Evolutionary conservation across 306 rosid genomes (phyloP).

Genomic region (Benincasa hispida): DNA sequence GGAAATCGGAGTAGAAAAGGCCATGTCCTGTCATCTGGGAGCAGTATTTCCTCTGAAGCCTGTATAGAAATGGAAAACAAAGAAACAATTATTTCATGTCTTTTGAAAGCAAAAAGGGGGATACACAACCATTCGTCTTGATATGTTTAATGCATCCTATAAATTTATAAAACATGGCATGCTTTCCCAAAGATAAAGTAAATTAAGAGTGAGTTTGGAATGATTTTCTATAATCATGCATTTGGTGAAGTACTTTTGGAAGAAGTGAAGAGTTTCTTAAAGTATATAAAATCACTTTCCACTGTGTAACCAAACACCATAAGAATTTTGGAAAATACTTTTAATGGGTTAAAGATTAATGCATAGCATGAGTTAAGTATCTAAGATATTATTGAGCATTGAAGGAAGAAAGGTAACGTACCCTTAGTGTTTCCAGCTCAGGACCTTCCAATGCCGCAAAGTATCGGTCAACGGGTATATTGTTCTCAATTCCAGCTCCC

Average conservation of each 20-base stretch:
- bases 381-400: neutral
- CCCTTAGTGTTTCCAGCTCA: constrained; percentile 67
- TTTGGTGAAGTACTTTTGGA: neutral
- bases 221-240: neutral
- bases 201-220: neutral
- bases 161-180: neutral
- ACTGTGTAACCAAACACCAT: neutral
- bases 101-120: neutral
- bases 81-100: neutral
- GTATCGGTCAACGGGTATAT: constrained; percentile 53
- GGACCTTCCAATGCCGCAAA: constrained; percentile 52
- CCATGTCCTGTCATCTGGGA: constrained; percentile 65
- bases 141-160: neutral
- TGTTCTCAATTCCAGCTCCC: constrained; percentile 19
- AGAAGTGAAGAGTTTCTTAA: neutral
- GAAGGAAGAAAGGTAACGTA: constrained; percentile 13
- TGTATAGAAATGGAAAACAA: constrained; percentile 14
- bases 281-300: neutral
- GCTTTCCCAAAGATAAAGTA: neutral
- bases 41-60: constrained; percentile 76
- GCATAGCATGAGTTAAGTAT: neutral
- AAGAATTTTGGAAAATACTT: neutral
- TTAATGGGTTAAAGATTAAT: neutral
- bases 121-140: neutral
- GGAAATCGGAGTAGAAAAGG: constrained; percentile 81